Conservation (phyloP, 1,284 basidiomycete genomes). For the Dichomitus squalens region DNA sequence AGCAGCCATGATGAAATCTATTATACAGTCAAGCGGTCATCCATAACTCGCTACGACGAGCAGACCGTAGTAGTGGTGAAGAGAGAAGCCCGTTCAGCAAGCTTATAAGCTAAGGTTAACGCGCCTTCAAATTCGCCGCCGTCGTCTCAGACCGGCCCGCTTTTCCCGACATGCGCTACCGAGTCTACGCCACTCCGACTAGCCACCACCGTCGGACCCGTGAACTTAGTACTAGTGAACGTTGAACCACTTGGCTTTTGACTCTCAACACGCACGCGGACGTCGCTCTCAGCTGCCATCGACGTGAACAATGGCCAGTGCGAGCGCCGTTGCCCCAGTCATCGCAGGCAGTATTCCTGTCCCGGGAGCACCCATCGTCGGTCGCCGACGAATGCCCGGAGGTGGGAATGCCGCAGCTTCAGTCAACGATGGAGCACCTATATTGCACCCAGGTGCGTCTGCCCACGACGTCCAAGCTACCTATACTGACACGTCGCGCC, state of each 20-base stretch:
- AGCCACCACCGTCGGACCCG: no score
- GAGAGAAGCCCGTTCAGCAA: no score
- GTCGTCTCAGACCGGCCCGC: no score
- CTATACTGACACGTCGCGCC: neutral
- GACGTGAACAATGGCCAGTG: conserved; percentile 28
- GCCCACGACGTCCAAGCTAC: conserved; percentile 2
- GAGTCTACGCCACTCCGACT: no score
- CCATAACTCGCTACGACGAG: no score
- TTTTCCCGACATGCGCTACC: neutral
- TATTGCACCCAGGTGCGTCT: conserved; percentile 38
- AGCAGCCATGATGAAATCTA: neutral
- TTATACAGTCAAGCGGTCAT: neutral
- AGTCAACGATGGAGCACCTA: conserved; percentile 37
- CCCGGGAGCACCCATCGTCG: conserved; percentile 13
- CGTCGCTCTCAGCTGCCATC: no score
- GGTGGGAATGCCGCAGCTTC: conserved; percentile 11
- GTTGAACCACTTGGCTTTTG: no score
- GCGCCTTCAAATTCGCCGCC: neutral
- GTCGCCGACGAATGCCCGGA: conserved; percentile 15
- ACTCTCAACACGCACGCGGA: no score
- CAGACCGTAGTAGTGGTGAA: neutral
- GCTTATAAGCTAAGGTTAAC: neutral
- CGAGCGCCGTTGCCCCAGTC: conserved; percentile 17
- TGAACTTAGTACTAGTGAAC: no score
- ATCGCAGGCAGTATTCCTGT: conserved; percentile 2